These are phyloP conservation scores for Carex scoparia DNA, from an alignment of 176 grass and related monocot genomes.

Conservation along the genomic window DNA sequence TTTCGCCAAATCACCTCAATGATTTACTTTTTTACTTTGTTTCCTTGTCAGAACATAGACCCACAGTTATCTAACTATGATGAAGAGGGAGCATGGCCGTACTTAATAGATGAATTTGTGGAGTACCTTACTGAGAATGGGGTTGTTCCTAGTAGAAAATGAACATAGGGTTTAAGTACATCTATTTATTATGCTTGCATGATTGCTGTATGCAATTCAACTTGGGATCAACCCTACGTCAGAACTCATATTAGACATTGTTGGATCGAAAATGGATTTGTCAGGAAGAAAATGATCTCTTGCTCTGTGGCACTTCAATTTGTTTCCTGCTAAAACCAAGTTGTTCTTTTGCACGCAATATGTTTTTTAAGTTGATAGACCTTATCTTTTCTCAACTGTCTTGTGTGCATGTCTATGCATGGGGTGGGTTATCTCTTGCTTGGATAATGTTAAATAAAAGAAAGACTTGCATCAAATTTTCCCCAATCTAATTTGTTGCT, in stretches of 20 bases:
- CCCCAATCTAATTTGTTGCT: background rate
- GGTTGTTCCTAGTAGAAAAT: conserved; percentile 48
- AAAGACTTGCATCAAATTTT: background rate
- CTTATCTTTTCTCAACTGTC: background rate
- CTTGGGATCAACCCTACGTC: conserved; percentile 13
- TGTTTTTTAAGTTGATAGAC: background rate
- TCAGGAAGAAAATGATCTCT: background rate
- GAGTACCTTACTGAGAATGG: conserved; percentile 86
- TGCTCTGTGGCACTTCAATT: conserved; percentile 9
- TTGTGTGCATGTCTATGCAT: background rate
- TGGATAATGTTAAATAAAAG: background rate
- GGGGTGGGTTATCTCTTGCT: background rate
- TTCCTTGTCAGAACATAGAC: conserved; percentile 58
- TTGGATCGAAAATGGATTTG: conserved; percentile 17
- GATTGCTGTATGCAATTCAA: conserved; percentile 3
- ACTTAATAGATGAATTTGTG: conserved; percentile 97
- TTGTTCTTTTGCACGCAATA: background rate
- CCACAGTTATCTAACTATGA: conserved; percentile 90
- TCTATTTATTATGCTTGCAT: background rate
- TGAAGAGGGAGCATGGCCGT: conserved; percentile 96
- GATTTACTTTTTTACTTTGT: background rate
- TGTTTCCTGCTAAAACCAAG: background rate
- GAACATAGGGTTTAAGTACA: conserved; percentile 17
- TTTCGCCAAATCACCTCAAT: background rate
- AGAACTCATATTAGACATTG: conserved; percentile 1